A percentile compares a stretch with the other conserved stretches of the same genome.
These are phyloP conservation scores for Penicillium canescens DNA, from an alignment of 495 filamentous ascomycete species.

Conservation along the genomic window DNA sequence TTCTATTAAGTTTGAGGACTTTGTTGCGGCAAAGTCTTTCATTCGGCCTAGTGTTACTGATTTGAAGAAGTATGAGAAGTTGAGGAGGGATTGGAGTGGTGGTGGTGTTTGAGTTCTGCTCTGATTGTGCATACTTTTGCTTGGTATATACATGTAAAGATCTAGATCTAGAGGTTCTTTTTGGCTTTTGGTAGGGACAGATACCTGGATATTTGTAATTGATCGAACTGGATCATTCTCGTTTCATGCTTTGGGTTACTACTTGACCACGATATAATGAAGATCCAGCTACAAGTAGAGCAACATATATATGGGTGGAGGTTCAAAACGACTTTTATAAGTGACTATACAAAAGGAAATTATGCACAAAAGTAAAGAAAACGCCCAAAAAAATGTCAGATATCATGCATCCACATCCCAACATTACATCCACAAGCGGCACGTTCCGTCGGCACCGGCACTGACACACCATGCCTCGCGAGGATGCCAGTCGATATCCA, in stretches of 20 bases:
- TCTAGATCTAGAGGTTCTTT: background rate
- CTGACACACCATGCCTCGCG: constrained; percentile 89
- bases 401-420: constrained; percentile 24
- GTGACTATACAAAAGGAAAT: constrained; percentile 30
- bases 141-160: too few relatives aligned
- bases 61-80: constrained; percentile 64
- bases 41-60: constrained; percentile 82
- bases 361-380: constrained; percentile 29
- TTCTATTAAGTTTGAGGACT: constrained; percentile 68
- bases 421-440: constrained; percentile 70
- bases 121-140: background rate
- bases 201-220: constrained; percentile 9
- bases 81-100: constrained; percentile 53
- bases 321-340: constrained; percentile 25
- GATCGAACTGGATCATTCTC: background rate
- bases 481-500: constrained; percentile 95
- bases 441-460: constrained; percentile 91
- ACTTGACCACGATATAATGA: too few relatives aligned
- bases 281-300: too few relatives aligned
- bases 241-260: background rate
- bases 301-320: too few relatives aligned
- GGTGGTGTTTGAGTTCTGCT: constrained; percentile 26
- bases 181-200: background rate
- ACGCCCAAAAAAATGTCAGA: constrained; percentile 19
- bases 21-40: constrained; percentile 68